phyloP scores from a whole-genome alignment of 495 filamentous ascomycete species.

The Trichoderma virens region DNA sequence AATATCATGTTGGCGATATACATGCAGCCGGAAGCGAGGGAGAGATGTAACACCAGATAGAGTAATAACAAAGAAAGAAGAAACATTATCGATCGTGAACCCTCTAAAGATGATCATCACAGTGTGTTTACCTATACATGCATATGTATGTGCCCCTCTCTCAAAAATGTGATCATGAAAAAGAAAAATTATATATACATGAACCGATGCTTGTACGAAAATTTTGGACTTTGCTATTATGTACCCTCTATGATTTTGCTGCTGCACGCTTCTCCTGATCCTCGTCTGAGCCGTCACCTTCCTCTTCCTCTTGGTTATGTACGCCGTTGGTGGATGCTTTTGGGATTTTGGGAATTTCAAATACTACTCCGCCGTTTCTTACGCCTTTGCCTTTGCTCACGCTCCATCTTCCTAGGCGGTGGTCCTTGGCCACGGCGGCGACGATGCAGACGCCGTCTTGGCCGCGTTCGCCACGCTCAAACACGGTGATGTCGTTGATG shows the following conservation, averaged over 20 bases:
- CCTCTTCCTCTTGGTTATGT: neutral
- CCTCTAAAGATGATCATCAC: neutral
- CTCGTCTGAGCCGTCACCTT: neutral
- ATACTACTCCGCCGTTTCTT: slow-evolving; percentile 70
- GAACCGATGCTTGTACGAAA: neutral
- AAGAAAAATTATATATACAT: neutral
- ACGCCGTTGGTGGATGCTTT: slow-evolving; percentile 21
- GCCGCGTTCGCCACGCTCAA: slow-evolving; percentile 64
- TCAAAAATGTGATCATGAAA: neutral
- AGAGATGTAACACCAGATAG: too few species aligned
- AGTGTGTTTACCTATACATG: neutral
- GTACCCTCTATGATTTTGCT: neutral
- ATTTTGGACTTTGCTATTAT: neutral
- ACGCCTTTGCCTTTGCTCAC: slow-evolving; percentile 41
- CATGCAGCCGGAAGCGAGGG: too few species aligned
- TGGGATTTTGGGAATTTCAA: slow-evolving; percentile 58
- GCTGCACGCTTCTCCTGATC: neutral
- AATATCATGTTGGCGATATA: too few species aligned
- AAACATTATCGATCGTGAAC: too few species aligned
- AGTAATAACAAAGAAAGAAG: too few species aligned
- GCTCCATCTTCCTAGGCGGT: slow-evolving; percentile 67
- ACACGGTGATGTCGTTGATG: slow-evolving; percentile 76
- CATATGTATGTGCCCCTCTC: slow-evolving; percentile 4
- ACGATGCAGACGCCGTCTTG: slow-evolving; percentile 73
- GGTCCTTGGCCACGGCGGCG: slow-evolving; percentile 77